Base-by-base conservation (phyloP, 2,329 filamentous ascomycete genomes). In the Geosmithia flava region DNA sequence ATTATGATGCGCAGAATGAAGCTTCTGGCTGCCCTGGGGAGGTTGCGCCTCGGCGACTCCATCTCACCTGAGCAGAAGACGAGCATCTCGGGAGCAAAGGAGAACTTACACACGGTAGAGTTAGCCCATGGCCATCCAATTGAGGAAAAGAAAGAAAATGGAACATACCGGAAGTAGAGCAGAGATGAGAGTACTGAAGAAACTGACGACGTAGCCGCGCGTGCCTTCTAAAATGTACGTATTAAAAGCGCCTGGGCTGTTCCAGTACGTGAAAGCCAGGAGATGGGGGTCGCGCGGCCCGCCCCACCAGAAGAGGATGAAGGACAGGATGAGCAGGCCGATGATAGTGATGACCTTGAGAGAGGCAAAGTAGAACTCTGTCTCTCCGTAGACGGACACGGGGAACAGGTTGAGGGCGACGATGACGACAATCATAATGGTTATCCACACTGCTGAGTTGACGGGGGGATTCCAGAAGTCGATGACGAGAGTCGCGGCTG, bases 61-160 rank as follows among this genome's bases (percentile, higher is more conserved):
- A 71, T 66, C 61, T 76, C 73, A 52, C 71, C 70, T 4, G 72
- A 72, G 0, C 72, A 71, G 2, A 75, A 65, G 48, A 71, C 72
- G 42, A 75, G 67, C 40, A 75, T 59, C 58, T 76, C 72, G 3
- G 64, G 64, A 20, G 40, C 33, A 37, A 37, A 44, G 10, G 42
- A 44, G 11, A 44, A 27, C 20, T 29, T n/a, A 19, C n/a, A 27
- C 17, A 20, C 17, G 33, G 33, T 13, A 37, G 33, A 42, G 73
- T 73, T 11, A 27, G 23, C 23, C 8, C n/a, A n/a, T n/a, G n/a
- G n/a, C n/a, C n/a, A n/a, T 69, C 69, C 17, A 77, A 80, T 0
- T 78, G 78, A 53, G 83, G 80, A 80, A 40, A 78, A 78, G 17
- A 82, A 79, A 20, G 48, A 37, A 19, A 53, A 15, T 15, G 43